phyloP scores from a whole-genome alignment of 768 basidiomycete genomes.

The Lenzites betulinus region DNA sequence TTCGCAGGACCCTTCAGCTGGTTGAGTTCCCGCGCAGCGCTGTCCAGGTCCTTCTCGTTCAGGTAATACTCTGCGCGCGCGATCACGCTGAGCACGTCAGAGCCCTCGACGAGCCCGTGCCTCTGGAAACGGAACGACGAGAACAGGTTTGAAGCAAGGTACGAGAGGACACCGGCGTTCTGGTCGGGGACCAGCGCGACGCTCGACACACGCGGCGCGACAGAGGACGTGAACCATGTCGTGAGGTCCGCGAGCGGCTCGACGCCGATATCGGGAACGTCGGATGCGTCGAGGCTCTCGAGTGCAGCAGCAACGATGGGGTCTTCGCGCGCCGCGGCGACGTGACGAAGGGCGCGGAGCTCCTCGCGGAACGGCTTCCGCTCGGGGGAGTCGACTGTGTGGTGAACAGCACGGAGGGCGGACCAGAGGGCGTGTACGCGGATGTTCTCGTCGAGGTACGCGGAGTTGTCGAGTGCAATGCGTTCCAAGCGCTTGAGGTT shows the following conservation, averaged over 20 bases:
- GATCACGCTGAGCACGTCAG: constrained; percentile 84
- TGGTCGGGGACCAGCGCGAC: constrained; percentile 94
- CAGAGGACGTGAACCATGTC: constrained; percentile 85
- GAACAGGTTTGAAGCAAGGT: constrained; percentile 78
- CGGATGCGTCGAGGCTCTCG: constrained; percentile 67
- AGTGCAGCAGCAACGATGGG: constrained; percentile 64
- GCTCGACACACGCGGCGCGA: constrained; percentile 79
- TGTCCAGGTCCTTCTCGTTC: constrained; percentile 90
- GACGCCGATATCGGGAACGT: constrained; percentile 77
- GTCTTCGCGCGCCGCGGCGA: constrained; percentile 72
- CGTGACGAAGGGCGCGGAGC: constrained; percentile 77
- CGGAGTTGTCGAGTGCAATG: constrained; percentile 87
- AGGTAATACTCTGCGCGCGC: constrained; percentile 88
- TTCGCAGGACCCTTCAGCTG: constrained; percentile 84
- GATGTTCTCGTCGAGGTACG: constrained; percentile 91
- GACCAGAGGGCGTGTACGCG: constrained; percentile 92
- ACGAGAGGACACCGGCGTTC: constrained; percentile 85
- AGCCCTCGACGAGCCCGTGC: constrained; percentile 75
- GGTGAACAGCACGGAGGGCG: constrained; percentile 78
- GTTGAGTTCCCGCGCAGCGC: constrained; percentile 88
- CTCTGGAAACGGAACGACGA: constrained; percentile 78
- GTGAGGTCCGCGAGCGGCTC: constrained; percentile 89
- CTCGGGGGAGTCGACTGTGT: constrained; percentile 60
- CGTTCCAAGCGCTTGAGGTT: constrained; percentile 90
- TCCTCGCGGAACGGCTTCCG: constrained; percentile 90